Conservation (phyloP, 768 basidiomycete genomes). For the Xanthoconium stramineum region DNA sequence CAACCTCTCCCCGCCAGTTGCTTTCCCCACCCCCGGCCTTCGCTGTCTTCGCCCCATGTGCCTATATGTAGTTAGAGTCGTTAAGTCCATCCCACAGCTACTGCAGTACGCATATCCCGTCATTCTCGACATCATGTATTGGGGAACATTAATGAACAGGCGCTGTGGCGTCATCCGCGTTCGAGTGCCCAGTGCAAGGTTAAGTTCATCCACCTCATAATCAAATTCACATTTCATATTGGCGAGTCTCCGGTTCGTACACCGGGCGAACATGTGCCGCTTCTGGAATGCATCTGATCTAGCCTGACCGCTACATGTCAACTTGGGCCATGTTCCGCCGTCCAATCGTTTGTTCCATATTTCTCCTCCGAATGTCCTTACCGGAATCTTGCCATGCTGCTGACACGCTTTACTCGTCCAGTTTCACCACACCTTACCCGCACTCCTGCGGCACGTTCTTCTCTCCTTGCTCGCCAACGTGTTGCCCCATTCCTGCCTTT, state of each 20-base stretch:
- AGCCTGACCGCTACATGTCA: conserved; percentile 18
- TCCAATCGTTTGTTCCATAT: conserved; percentile 36
- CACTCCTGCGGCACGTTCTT: conserved; percentile 64
- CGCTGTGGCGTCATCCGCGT: conserved; percentile 30
- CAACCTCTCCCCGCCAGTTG: conserved; percentile 11
- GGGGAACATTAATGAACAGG: conserved; percentile 33
- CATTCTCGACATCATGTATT: conserved; percentile 31
- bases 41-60: conserved; percentile 14
- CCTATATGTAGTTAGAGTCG: conserved; percentile 28
- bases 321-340: conserved; percentile 24
- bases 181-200: conserved; percentile 32
- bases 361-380: conserved; percentile 53
- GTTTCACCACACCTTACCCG: conserved; percentile 52
- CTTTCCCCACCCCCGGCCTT: conserved; percentile 9
- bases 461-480: conserved; percentile 46
- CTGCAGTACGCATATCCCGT: conserved; percentile 20
- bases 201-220: conserved; percentile 38
- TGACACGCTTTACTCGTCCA: conserved; percentile 50
- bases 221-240: conserved; percentile 43
- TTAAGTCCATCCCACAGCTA: conserved; percentile 15
- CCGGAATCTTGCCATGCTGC: conserved; percentile 50
- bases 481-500: conserved; percentile 57
- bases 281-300: conserved; percentile 32
- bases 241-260: conserved; percentile 32
- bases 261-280: conserved; percentile 25